Base-by-base conservation (phyloP, 345 rosid genomes). In the Syzygium grande region DNA sequence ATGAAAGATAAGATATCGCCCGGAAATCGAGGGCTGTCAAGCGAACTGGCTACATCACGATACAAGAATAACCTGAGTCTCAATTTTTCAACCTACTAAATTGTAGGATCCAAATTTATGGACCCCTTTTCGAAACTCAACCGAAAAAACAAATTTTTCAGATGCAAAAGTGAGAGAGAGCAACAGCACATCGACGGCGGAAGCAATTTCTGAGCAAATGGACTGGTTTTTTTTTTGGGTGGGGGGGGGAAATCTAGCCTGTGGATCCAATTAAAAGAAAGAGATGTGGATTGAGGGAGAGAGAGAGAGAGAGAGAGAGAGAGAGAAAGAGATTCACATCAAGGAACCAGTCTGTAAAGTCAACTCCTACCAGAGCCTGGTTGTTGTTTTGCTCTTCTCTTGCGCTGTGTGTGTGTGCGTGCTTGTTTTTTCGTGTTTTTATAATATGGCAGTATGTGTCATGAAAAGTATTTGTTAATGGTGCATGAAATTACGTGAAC, bases 401-500 rank as follows among this genome's bases (percentile, higher is more conserved):
- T 52, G 53, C 17, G 6, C 30, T 86, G 14, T 21, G 43, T n/a
- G 16, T 29, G 11, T 6, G 46, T 1, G 46, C 7, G 46, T 0
- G 46, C 43, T 1, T 43, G 46, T 43, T 73, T 73, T 49, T 34
- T 11, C 25, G 51, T 27, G 49, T 11, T 54, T 54, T 34, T 43
- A 85, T 55, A 29, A 25, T 86, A 30, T 53, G 38, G 43, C 23
- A 38, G 54, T 43, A 6, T 54, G 56, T 87, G 54, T 87, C 78
- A 51, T 51, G 38, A 51, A 87, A 30, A 59, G 80, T 41, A 51
- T 86, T 43, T 52, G 59, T 83, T 87, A 85, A 84, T 86, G 84
- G 43, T 90, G 90, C 87, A 88, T 91, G 89, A 91, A 89, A 90
- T 84, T 90, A 89, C 92, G 92, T 91, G 93, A 87, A 87, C 80